phyloP scores from a whole-genome alignment of 2,329 filamentous ascomycete species.

The Chrysoporthe deuterocubensis region DNA sequence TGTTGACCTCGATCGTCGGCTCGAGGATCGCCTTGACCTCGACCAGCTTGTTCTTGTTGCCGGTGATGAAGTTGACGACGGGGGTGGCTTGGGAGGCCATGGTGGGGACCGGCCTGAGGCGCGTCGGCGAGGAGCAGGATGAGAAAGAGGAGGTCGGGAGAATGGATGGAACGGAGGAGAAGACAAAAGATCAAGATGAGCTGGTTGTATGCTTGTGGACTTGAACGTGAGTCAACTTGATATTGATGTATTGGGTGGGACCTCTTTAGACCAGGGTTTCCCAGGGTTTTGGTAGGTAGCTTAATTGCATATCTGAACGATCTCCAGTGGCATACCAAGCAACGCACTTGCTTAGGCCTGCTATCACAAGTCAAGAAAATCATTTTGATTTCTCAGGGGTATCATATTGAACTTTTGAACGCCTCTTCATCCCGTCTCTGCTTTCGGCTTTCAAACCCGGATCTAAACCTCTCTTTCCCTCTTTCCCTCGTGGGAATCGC shows the following conservation, averaged over 20 bases:
- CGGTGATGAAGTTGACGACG: constrained; percentile 87
- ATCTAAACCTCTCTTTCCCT: neutral
- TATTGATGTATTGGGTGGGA: neutral
- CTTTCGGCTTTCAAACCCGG: neutral
- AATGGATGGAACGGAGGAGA: neutral
- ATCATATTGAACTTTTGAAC: constrained; percentile 29
- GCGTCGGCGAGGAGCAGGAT: neutral
- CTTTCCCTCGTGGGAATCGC: neutral
- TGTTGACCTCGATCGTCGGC: constrained; percentile 72
- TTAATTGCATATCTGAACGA: constrained; percentile 1
- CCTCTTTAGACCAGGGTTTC: neutral
- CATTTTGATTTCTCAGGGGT: constrained; percentile 16
- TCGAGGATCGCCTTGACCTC: constrained; percentile 90
- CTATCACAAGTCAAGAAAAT: neutral
- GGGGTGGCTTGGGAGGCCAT: constrained; percentile 52
- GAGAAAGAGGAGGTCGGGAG: neutral
- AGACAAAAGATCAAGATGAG: neutral
- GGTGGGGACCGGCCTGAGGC: constrained; percentile 17
- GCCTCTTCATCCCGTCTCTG: neutral
- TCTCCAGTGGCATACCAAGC: neutral
- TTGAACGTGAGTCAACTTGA: neutral
- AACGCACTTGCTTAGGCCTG: neutral
- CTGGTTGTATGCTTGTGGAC: neutral
- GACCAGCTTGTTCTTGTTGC: constrained; percentile 90
- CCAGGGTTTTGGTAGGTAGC: neutral